Evolutionary conservation across 495 filamentous ascomycete genomes (phyloP).

Genomic region (Haplographium delicatum): DNA sequence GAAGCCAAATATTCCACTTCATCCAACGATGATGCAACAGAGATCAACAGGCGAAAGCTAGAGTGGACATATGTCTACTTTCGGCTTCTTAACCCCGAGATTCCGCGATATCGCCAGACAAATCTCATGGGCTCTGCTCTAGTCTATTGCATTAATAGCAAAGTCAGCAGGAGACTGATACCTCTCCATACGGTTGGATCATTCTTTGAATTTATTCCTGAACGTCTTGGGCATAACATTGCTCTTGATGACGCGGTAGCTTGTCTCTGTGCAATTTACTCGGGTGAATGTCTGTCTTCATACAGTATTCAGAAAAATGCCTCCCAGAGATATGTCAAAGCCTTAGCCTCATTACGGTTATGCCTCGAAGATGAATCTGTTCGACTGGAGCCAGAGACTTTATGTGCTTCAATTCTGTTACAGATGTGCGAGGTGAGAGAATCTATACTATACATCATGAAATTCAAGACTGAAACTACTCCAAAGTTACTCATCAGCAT

Average conservation of each 20-base stretch:
- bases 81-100: not conserved
- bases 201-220: conserved; percentile 7
- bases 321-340: conserved; percentile 9
- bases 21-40: too few relatives aligned
- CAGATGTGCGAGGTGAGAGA: conserved; percentile 8
- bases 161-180: not conserved
- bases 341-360: not conserved
- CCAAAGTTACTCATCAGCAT: conserved; percentile 5
- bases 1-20: too few relatives aligned
- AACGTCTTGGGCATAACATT: conserved; percentile 1
- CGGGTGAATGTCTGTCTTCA: not conserved
- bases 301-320: not conserved
- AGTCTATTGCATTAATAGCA: conserved; percentile 2
- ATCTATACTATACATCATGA: not conserved
- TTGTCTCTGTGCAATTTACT: conserved; percentile 10
- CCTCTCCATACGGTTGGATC: not conserved
- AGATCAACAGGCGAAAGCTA: too few relatives aligned
- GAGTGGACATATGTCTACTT: too few relatives aligned
- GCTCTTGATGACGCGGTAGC: conserved; percentile 12
- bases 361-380: not conserved
- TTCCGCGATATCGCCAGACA: not conserved
- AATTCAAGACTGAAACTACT: not conserved
- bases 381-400: conserved; percentile 1
- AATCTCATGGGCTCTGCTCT: not conserved
- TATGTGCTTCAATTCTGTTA: conserved; percentile 13